These are phyloP conservation scores for Haematococcus sp. DNA, from an alignment of 139 green algal genomes.

Conservation along the genomic window DNA sequence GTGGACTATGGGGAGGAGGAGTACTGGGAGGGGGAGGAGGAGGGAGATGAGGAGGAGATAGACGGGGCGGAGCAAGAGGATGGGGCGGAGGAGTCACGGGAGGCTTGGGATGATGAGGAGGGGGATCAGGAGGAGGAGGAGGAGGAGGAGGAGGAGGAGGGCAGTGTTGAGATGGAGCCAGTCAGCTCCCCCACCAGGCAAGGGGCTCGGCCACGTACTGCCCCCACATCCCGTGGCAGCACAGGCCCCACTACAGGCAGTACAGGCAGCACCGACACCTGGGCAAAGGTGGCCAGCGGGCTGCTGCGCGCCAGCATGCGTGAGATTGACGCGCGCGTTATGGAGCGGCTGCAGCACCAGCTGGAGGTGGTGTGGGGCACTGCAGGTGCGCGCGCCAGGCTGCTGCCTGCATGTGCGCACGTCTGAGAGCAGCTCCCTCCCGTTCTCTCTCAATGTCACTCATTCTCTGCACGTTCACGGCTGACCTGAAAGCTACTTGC, in stretches of 20 bases:
- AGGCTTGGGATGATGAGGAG: neutral
- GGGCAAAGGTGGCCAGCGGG: neutral
- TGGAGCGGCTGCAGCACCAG: conserved; percentile 19
- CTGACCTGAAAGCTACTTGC: too few species aligned
- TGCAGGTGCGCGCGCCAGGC: neutral
- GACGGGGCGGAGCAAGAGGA: neutral
- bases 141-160: conserved; percentile 11
- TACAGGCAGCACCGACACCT: neutral
- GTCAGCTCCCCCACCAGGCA: neutral
- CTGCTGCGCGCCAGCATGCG: too few species aligned
- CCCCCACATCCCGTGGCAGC: neutral
- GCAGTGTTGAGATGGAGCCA: neutral
- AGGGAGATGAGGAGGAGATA: neutral
- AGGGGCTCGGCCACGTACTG: neutral
- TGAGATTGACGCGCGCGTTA: conserved; percentile 8
- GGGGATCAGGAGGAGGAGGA: neutral
- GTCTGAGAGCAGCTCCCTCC: too few species aligned
- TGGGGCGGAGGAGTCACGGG: neutral
- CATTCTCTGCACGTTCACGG: too few species aligned
- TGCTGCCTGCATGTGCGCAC: too few species aligned
- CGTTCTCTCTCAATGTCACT: too few species aligned
- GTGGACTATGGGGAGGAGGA: neutral
- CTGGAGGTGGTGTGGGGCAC: conserved; percentile 17
- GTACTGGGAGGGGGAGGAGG: neutral
- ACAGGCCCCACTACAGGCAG: neutral